Base-by-base conservation (phyloP, 2,329 filamentous ascomycete genomes). In the Escovopsis sp. region DNA sequence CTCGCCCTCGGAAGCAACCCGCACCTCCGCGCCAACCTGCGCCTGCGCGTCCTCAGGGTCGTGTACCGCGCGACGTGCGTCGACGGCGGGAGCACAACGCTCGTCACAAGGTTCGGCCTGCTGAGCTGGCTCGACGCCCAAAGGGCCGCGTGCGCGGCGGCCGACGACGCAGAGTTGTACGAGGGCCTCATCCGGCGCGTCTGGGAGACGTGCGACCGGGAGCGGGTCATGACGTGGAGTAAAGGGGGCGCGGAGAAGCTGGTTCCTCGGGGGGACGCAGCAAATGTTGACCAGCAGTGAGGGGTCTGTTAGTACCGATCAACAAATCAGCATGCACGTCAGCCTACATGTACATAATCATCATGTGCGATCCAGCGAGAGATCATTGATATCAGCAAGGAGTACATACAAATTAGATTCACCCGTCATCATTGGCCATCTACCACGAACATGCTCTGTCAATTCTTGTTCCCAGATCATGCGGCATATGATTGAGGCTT, bases 51-150 rank as follows among this genome's bases (percentile, higher is more conserved):
- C 12, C 55, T 76, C 26, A 61, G 64, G 55, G 70, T 91, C 19
- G 50, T 93, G 12, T 80, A 80, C 53, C 72, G 81, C 35, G 77
- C 80, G 3, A 78, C 77, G 0, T 71, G 70, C 38, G 73, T 88
- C 30, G 72, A 78, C 28, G 78, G 74, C 2, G 86, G 84, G 1
- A 85, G 82, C 58, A 84, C 80, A 4, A 89, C 82, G n/a, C 66
- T 94, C 38, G 71, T 86, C 33, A 93, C 86, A 1, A 69, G 87
- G 44, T 79, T 81, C 36, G 85, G 83, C 12, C 65, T 83, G 18
- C 58, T 89, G 42, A 80, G 73, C 49, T 94, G 86, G 87, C 67
- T 89, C 8, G 71, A 80, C 45, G 72, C 73, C 45, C 75, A 77
- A 51, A 58, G 72, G 33, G 69, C 68, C 4, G 59, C 65, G 3